A percentile compares a stretch with the other conserved stretches of the same genome.
These are phyloP conservation scores for Olyra latifolia DNA, from an alignment of 176 grass and related monocot species.

Conservation along the genomic window DNA sequence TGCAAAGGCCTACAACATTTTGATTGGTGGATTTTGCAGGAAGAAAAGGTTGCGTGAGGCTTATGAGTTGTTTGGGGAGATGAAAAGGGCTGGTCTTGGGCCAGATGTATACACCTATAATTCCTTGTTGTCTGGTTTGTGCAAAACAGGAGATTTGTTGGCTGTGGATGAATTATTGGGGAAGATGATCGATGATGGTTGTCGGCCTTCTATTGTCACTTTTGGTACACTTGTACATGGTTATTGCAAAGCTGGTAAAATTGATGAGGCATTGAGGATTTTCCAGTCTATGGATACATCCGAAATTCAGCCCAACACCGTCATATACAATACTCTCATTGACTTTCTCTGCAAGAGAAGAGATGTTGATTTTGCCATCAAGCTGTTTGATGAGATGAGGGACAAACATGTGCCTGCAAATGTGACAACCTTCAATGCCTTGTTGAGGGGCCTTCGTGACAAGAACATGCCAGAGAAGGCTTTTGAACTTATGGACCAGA, in stretches of 20 bases:
- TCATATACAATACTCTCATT: slow-evolving; percentile 76
- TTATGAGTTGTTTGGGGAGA: slow-evolving; percentile 44
- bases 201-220: slow-evolving; percentile 63
- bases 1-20: slow-evolving; percentile 63
- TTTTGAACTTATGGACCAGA: slow-evolving; percentile 69
- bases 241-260: slow-evolving; percentile 71
- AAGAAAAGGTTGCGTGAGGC: slow-evolving; percentile 62
- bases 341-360: slow-evolving; percentile 55
- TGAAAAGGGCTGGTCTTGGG: slow-evolving; percentile 48
- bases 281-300: slow-evolving; percentile 59
- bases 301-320: slow-evolving; percentile 44
- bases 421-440: slow-evolving; percentile 60
- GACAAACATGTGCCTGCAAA: slow-evolving; percentile 49
- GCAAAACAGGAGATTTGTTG: slow-evolving; percentile 63
- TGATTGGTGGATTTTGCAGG: slow-evolving; percentile 72
- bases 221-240: slow-evolving; percentile 79
- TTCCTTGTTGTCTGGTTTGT: slow-evolving; percentile 59
- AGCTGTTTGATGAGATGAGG: slow-evolving; percentile 63
- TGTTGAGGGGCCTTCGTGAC: slow-evolving; percentile 59
- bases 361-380: slow-evolving; percentile 39
- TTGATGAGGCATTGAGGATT: slow-evolving; percentile 61
- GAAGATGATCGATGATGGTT: slow-evolving; percentile 68
- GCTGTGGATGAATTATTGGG: slow-evolving; percentile 48
- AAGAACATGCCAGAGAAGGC: slow-evolving; percentile 55
- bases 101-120: slow-evolving; percentile 79